phyloP scores from a whole-genome alignment of 179 eudicot genomes.

The Carnegiea gigantea region DNA sequence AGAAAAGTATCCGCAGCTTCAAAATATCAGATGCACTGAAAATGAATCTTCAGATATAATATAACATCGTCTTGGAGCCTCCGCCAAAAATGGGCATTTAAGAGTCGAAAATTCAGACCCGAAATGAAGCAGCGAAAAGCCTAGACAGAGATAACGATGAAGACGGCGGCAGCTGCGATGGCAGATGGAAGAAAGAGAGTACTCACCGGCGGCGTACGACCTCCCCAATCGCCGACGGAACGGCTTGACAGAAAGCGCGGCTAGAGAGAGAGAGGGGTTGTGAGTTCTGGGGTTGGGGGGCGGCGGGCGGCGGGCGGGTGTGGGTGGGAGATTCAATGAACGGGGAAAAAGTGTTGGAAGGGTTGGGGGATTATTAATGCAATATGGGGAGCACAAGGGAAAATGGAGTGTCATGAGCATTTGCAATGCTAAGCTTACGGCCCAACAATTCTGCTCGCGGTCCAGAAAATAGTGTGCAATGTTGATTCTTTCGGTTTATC shows the following conservation, averaged over 20 bases:
- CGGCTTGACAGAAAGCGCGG: background rate
- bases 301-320: too few relatives aligned
- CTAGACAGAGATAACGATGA: background rate
- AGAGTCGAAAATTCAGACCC: background rate
- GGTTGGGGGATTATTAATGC: too few relatives aligned
- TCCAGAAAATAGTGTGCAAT: too few relatives aligned
- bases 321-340: background rate
- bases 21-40: background rate
- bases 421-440: too few relatives aligned
- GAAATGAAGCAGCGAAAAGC: background rate
- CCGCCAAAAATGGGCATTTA: background rate
- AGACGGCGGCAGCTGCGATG: background rate
- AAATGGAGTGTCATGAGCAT: too few relatives aligned
- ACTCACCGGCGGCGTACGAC: background rate
- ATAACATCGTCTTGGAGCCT: background rate
- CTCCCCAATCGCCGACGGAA: background rate
- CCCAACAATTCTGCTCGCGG: too few relatives aligned
- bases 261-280: background rate
- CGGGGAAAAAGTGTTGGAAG: background rate
- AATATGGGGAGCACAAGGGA: too few relatives aligned
- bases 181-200: background rate
- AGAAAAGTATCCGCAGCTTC: too few relatives aligned
- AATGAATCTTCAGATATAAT: background rate
- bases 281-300: too few relatives aligned
- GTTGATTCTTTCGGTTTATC: too few relatives aligned